Evolutionary conservation across 2,329 filamentous ascomycete genomes (phyloP).

Genomic region (Aureobasidium sp.): DNA sequence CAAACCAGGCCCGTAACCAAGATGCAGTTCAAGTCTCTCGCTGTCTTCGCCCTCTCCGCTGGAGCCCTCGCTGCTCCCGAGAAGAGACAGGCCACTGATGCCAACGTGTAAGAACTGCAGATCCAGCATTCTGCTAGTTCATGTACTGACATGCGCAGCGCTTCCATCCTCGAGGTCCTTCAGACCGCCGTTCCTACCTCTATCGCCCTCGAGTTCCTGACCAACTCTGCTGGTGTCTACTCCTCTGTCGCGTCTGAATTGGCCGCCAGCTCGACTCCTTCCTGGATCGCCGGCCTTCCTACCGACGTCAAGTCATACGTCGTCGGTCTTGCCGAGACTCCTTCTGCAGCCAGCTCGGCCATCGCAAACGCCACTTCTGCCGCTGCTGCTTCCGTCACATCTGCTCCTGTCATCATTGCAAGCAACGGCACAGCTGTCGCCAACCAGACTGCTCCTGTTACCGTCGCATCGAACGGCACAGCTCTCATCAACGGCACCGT

Average conservation of each 20-base stretch:
- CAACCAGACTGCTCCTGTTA: conserved; percentile 11
- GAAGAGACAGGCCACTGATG: conserved; percentile 16
- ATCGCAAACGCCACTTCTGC: conserved; percentile 18
- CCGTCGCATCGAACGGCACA: conserved; percentile 17
- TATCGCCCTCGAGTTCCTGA: conserved; percentile 33
- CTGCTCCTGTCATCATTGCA: conserved; percentile 10
- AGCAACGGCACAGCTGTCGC: conserved; percentile 6
- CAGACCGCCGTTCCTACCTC: conserved; percentile 39
- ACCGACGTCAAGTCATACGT: conserved; percentile 39
- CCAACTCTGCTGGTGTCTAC: conserved; percentile 36
- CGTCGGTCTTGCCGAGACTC: conserved; percentile 18
- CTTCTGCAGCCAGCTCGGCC: conserved; percentile 21
- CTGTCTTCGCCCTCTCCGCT: conserved; percentile 22
- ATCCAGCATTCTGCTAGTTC: background rate
- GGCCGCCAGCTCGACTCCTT: conserved; percentile 35
- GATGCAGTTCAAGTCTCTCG: conserved; percentile 25
- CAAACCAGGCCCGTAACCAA: conserved; percentile 14
- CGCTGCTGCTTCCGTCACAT: conserved; percentile 15
- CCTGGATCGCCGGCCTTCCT: conserved; percentile 41
- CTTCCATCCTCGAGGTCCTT: conserved; percentile 37
- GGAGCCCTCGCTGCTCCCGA: conserved; percentile 21
- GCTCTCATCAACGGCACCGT: conserved; percentile 9
- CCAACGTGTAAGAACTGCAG: conserved; percentile 8
- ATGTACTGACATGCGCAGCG: conserved; percentile 20
- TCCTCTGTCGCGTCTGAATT: conserved; percentile 37